Evolutionary conservation across 163 green algal genomes (phyloP).

Genomic region (Volvox carteri): DNA sequence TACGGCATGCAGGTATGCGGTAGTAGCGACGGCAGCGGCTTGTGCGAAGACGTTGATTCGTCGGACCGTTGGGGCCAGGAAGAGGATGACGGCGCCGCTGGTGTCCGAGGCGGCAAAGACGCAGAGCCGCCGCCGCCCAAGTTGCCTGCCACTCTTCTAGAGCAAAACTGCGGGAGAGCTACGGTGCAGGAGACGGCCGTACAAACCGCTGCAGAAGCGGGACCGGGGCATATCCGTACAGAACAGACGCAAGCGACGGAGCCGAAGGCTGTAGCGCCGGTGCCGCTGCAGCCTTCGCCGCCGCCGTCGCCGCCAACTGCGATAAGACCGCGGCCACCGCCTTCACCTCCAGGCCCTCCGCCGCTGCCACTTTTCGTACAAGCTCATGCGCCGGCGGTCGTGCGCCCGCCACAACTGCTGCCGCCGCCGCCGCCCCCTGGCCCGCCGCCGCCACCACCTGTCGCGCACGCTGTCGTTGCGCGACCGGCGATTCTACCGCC

Average conservation of each 20-base stretch:
- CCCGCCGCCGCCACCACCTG: not conserved
- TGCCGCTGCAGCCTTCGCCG: not conserved
- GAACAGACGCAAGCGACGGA: no score
- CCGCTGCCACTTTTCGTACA: constrained; percentile 5
- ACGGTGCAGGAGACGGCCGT: no score
- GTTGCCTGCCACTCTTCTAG: no score
- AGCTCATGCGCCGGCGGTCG: not conserved
- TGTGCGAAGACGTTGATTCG: not conserved
- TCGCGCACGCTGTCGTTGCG: not conserved
- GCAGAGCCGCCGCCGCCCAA: no score
- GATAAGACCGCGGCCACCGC: not conserved
- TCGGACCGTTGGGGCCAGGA: constrained; percentile 34
- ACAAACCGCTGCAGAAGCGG: no score
- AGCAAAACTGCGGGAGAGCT: no score
- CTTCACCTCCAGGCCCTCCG: not conserved
- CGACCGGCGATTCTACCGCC: not conserved
- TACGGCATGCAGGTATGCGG: not conserved
- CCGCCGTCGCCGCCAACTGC: not conserved
- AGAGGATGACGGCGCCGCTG: not conserved
- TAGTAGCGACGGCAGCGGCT: not conserved
- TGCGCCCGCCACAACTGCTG: not conserved
- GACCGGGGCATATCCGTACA: no score
- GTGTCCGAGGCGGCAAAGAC: not conserved
- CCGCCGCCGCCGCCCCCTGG: constrained; percentile 6
- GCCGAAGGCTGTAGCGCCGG: not conserved